Conservation (phyloP, 495 filamentous ascomycete species). For the Daldinia bambusicola region DNA sequence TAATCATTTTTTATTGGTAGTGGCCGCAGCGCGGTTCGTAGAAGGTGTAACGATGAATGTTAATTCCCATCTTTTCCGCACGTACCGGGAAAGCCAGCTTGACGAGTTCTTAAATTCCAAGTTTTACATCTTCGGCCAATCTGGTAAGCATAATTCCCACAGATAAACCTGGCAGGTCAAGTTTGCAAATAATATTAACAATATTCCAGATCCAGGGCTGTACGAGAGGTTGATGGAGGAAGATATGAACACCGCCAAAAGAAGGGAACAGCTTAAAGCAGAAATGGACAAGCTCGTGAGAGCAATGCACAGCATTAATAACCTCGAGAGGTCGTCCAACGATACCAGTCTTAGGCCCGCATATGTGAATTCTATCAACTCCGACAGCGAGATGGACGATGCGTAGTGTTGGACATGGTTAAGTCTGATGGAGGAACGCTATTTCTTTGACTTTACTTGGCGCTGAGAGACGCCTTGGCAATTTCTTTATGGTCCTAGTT, state of each 20-base stretch:
- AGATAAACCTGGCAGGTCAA: neutral
- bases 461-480: neutral
- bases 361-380: slow-evolving; percentile 8
- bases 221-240: slow-evolving; percentile 59
- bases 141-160: slow-evolving; percentile 29
- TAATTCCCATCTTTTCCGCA: slow-evolving; percentile 57
- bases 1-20: slow-evolving; percentile 23
- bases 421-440: neutral
- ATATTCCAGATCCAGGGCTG: slow-evolving; percentile 40
- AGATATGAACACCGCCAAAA: slow-evolving; percentile 51
- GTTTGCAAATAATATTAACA: slow-evolving; percentile 5
- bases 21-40: slow-evolving; percentile 60
- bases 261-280: slow-evolving; percentile 47
- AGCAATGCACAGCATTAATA: slow-evolving; percentile 55
- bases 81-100: slow-evolving; percentile 40
- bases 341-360: neutral
- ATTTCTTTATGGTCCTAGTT: neutral
- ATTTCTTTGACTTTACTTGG: neutral
- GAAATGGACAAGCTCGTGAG: slow-evolving; percentile 55
- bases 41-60: slow-evolving; percentile 61
- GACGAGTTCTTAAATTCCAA: slow-evolving; percentile 53
- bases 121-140: slow-evolving; percentile 50
- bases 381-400: slow-evolving; percentile 42
- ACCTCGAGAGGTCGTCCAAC: slow-evolving; percentile 35
- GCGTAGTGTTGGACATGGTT: slow-evolving; percentile 15